Base-by-base conservation (phyloP, 805 yeast genomes). In the Ogataea pini region DNA sequence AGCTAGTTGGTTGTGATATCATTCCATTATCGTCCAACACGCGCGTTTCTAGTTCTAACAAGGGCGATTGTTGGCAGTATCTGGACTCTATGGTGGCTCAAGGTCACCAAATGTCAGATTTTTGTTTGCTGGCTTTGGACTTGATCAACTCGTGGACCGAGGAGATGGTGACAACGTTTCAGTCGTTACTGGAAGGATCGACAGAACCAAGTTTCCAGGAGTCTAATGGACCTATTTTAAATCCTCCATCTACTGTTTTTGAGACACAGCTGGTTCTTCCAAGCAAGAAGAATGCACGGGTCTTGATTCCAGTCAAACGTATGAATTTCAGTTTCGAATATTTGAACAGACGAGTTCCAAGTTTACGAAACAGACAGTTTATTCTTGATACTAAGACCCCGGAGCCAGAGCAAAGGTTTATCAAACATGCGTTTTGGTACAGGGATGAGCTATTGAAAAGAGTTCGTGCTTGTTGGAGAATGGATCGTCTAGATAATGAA, bases 131-230 rank as follows among this genome's bases (percentile, higher is more conserved):
- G 46, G 73, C 89, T 1, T 59, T 92, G 12, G 98, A 94, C 62
- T 67, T 94, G 48, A 77, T 89, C 54, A 92, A 94, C 63, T 75
- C 86, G 2, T 91, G 96, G 94, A 74, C 78, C 6, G 84, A 83
- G 42, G 76, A 77, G 24, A 65, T 80, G 49, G 56, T 61, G 7
- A 60, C 73, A 3, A 56, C 52, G 2, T 55, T 70, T 40, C 61
- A 52, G 24, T 56, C 62, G n/a, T 41, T 60, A 7, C 32, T 55
- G 1, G 42, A 45, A 12, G 61, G 65, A 3, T 60, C 67, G 1
- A 32, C 22, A 0, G 59, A 56, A 34, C 49, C 52, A 0, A 51
- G 52, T 3, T 60, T 62, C 36, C 64, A 61, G 43, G 61, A 62
- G 25, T 47, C 54, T 14, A 56, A 52, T 27, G 62, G 59, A 3